Evolutionary conservation across 352 stramenopile species (phyloP), one percentile per base, ranked within the genome.

Genomic region (Globisporangium recalcitrans): DNA sequence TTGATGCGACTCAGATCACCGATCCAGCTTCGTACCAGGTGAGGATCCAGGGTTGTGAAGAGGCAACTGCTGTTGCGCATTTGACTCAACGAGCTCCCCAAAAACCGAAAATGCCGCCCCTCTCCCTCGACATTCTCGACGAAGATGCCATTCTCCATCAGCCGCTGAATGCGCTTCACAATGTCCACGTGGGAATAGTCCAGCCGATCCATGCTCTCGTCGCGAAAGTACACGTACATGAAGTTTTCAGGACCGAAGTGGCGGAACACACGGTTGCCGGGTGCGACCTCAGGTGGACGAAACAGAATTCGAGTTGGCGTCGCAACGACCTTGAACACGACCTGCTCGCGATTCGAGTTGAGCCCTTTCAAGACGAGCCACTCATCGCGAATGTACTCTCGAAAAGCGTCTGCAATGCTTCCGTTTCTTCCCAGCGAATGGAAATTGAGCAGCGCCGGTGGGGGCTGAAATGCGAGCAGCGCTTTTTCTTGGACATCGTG

Each of bases 201-300:
- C 34, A 91, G 65, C 11, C 79, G 74, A 52, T 91, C 80, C 59
- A 80, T 82, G 40, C 87, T 89, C 62, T 93, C 84, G 61, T 93
- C 84, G 9, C 84, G 82, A 36, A 93, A 93, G 59, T 93, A 88
- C 32, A 91, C 80, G 44, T 90, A 88, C 69, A 93, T 79, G 48
- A 93, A 93, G n/a, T 93, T 81, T 13, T 82, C 63, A 0, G 84
- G 69, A 2, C 75, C 78, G 64, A 84, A 91, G 29, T 85, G 69
- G 0, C 84, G 81, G 52, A 89, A 91, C 4, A 93, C 78, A 0
- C 82, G 84, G 67, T 93, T 93, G 7, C 57, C 63, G 27, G 82
- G 75, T 0, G 82, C 77, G 46, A 71, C 42, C 34, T 80, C 68
- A 0, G 84, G 80, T 26, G 70, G 68, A 36, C 77, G 77, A 68